Conservation (phyloP, 202 grass and related monocot genomes). For the Setaria italica region DNA sequence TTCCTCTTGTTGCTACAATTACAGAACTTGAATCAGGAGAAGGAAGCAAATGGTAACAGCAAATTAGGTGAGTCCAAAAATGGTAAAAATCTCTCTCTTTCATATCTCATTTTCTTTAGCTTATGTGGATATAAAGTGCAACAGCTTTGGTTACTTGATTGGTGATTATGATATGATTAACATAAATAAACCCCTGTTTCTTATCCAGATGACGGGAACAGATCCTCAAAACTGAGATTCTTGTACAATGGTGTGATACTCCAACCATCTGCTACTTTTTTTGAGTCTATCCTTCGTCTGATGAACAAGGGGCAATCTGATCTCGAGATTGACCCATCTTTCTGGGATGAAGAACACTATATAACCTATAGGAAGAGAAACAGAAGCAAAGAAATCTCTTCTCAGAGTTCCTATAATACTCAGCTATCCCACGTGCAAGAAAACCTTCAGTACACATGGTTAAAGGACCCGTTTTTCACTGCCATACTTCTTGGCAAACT, state of each 20-base stretch:
- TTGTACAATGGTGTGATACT: conserved; percentile 58
- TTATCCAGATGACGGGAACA: conserved; percentile 24
- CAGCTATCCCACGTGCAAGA: conserved; percentile 25
- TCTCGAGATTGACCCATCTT: conserved; percentile 50
- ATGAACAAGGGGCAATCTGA: conserved; percentile 47
- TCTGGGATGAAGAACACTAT: conserved; percentile 58
- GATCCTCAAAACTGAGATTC: conserved; percentile 52
- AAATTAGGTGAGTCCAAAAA: conserved; percentile 18
- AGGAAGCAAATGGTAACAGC: not conserved
- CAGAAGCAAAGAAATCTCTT: conserved; percentile 32
- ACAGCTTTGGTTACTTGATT: not conserved
- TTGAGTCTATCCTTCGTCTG: conserved; percentile 57
- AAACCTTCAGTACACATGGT: conserved; percentile 52
- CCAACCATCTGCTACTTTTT: conserved; percentile 48
- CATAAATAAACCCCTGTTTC: not conserved
- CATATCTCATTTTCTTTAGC: not conserved
- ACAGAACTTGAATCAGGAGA: conserved; percentile 31
- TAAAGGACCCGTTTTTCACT: conserved; percentile 65
- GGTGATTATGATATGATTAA: conserved; percentile 9
- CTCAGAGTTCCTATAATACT: conserved; percentile 29
- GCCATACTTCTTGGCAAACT: conserved; percentile 60
- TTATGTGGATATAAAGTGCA: not conserved
- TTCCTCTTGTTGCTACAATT: not conserved
- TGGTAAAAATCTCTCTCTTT: conserved; percentile 7
- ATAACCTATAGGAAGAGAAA: conserved; percentile 59